These are phyloP conservation scores for Fusarium albidum DNA, from an alignment of 2,329 filamentous ascomycete genomes.

Conservation along the genomic window DNA sequence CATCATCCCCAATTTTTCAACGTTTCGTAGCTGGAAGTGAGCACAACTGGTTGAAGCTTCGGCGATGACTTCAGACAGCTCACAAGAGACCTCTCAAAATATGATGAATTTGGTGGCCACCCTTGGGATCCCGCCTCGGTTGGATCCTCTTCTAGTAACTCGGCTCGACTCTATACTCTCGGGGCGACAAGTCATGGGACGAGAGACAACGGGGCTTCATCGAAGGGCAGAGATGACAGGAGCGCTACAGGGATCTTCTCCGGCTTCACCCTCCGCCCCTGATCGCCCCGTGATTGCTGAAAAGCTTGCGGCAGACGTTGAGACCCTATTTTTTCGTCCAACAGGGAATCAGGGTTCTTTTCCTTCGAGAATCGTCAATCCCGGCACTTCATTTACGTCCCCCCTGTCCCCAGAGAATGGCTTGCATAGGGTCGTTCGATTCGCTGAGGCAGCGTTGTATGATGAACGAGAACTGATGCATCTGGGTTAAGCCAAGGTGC, in stretches of 20 bases:
- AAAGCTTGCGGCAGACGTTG: background rate
- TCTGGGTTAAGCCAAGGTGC: background rate
- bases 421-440: constrained; percentile 1
- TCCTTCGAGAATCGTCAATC: constrained; percentile 27
- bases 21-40: constrained; percentile 9
- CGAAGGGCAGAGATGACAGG: constrained; percentile 1
- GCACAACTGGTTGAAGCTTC: constrained; percentile 8
- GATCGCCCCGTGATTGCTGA: constrained; percentile 1
- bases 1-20: constrained; percentile 16
- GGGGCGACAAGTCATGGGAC: background rate
- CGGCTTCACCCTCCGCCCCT: background rate
- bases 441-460: background rate
- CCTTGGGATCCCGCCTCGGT: background rate
- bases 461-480: background rate
- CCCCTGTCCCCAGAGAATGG: background rate
- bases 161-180: background rate
- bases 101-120: constrained; percentile 4
- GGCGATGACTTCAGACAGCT: background rate
- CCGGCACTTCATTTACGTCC: constrained; percentile 6
- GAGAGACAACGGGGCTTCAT: background rate
- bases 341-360: constrained; percentile 22
- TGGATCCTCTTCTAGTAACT: background rate
- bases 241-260: background rate
- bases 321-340: constrained; percentile 15
- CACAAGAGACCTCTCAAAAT: constrained; percentile 5